These are phyloP conservation scores for Crithidia fasciculata DNA, from an alignment of 208 protist genomes.

Conservation along the genomic window DNA sequence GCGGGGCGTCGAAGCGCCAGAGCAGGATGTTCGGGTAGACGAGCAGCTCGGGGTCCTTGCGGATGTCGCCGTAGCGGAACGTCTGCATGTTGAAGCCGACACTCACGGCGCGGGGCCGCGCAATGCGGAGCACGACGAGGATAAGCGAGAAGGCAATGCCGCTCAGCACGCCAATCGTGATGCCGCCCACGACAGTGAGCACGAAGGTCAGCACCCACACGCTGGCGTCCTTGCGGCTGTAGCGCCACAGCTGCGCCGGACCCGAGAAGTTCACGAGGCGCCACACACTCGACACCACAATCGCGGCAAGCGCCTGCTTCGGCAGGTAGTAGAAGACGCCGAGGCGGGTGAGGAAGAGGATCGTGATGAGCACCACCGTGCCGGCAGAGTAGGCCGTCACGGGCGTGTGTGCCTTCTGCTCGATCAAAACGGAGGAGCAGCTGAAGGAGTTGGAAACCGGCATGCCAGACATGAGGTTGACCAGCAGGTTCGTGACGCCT, in stretches of 20 bases:
- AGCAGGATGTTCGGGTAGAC: constrained; percentile 69
- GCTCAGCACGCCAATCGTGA: constrained; percentile 57
- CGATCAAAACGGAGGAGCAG: constrained; percentile 54
- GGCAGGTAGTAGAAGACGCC: constrained; percentile 66
- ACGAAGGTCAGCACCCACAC: constrained; percentile 66
- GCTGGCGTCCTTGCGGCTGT: constrained; percentile 55
- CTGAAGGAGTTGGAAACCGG: constrained; percentile 65
- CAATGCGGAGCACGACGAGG: constrained; percentile 63
- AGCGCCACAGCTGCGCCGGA: constrained; percentile 41
- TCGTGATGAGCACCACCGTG: constrained; percentile 48
- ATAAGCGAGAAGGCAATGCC: constrained; percentile 60
- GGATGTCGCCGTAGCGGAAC: constrained; percentile 53
- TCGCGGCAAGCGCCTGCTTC: constrained; percentile 60
- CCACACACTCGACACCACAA: constrained; percentile 56
- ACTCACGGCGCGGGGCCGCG: constrained; percentile 50
- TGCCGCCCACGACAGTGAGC: constrained; percentile 56
- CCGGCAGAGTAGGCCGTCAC: constrained; percentile 47
- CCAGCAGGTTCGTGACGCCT: constrained; percentile 48
- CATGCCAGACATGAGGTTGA: constrained; percentile 57
- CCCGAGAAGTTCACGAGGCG: constrained; percentile 57
- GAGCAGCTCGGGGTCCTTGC: constrained; percentile 62
- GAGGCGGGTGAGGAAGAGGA: constrained; percentile 49
- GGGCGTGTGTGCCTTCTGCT: constrained; percentile 50
- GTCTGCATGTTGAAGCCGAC: constrained; percentile 64
- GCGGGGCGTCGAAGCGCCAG: constrained; percentile 67